Conservation (phyloP, 179 eudicot species). For the Actinidia chinensis region DNA sequence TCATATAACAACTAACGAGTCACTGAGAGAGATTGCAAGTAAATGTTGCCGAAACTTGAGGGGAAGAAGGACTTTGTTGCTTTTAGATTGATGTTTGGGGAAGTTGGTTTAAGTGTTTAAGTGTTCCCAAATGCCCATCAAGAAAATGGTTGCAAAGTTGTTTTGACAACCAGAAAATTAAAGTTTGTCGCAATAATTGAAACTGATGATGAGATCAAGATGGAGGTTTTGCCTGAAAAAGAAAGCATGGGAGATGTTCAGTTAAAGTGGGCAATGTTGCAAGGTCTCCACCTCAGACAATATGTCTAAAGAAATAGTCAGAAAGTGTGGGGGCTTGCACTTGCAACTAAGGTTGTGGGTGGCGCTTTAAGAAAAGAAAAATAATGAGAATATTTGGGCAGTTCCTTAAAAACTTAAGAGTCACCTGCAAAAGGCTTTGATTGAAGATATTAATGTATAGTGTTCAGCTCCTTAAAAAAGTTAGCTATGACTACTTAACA, state of each 20-base stretch:
- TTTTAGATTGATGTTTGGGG: slow-evolving; percentile 33
- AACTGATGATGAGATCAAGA: slow-evolving; percentile 13
- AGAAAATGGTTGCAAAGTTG: slow-evolving; percentile 17
- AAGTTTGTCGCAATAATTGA: slow-evolving; percentile 18
- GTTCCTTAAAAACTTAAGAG: background rate
- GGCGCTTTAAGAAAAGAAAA: background rate
- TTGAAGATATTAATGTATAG: background rate
- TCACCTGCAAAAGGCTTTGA: background rate
- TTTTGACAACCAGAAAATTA: slow-evolving; percentile 22
- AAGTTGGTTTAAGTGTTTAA: slow-evolving; percentile 18
- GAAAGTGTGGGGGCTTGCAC: slow-evolving; percentile 29
- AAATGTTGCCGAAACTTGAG: background rate
- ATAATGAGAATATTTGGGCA: background rate
- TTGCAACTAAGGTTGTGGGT: background rate
- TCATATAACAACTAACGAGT: background rate
- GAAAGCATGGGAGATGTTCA: slow-evolving; percentile 34
- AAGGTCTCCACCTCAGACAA: slow-evolving; percentile 13
- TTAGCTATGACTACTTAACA: background rate
- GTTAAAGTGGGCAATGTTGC: slow-evolving; percentile 18
- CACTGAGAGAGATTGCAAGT: background rate
- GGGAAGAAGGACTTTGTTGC: slow-evolving; percentile 23
- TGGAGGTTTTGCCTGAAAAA: slow-evolving; percentile 15
- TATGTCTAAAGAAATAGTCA: slow-evolving; percentile 24
- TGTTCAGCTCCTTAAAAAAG: background rate
- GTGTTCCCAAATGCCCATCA: slow-evolving; percentile 22